Conservation (phyloP, 2,329 filamentous ascomycete genomes). For the Neonectria sp. region DNA sequence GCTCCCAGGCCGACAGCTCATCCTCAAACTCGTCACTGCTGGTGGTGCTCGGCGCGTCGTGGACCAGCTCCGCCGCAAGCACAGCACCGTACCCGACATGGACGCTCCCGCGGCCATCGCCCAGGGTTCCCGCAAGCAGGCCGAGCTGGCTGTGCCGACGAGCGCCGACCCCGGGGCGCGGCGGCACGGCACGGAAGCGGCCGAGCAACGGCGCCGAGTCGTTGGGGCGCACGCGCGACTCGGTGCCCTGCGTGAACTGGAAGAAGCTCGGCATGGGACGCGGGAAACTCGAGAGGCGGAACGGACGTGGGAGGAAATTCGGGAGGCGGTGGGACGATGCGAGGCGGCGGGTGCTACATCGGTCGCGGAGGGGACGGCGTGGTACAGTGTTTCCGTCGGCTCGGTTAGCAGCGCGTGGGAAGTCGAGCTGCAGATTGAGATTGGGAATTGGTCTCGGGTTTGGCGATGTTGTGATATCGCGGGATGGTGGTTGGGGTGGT, state of each 20-base stretch:
- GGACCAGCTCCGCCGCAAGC: constrained; percentile 60
- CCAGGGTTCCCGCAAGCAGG: constrained; percentile 54
- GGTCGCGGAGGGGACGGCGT: constrained; percentile 13
- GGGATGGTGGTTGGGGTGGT: constrained; percentile 1
- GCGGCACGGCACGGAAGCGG: constrained; percentile 75
- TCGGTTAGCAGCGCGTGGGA: not conserved
- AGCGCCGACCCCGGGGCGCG: constrained; percentile 51
- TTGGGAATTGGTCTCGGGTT: not conserved
- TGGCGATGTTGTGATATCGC: constrained; percentile 4
- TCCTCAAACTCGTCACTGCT: constrained; percentile 51
- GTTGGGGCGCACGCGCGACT: constrained; percentile 67
- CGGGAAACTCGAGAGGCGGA: constrained; percentile 9
- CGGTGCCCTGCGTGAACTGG: constrained; percentile 76
- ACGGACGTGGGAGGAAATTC: constrained; percentile 7
- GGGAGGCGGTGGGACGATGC: constrained; percentile 9
- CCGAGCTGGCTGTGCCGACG: constrained; percentile 56
- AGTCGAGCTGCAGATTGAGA: not conserved
- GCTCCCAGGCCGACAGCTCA: constrained; percentile 53
- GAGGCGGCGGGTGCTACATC: constrained; percentile 35
- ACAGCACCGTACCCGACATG: constrained; percentile 71
- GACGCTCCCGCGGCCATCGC: constrained; percentile 64
- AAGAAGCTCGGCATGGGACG: constrained; percentile 74
- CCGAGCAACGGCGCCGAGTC: constrained; percentile 75
- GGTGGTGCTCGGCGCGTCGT: constrained; percentile 41
- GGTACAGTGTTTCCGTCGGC: not conserved